Conservation (phyloP, 441 rosid species). For the Erysimum cheiri region DNA sequence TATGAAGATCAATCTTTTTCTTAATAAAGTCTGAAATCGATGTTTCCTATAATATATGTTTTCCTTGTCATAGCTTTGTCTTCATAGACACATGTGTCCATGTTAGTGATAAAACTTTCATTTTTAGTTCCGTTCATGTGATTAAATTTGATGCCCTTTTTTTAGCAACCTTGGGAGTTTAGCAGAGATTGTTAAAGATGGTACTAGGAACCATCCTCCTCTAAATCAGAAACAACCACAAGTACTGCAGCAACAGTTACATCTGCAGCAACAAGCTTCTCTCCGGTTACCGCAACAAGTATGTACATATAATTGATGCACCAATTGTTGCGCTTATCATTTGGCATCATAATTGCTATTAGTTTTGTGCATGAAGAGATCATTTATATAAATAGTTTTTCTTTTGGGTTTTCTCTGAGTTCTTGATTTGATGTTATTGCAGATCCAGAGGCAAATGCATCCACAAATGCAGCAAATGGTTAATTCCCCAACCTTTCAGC, state of each 20-base stretch:
- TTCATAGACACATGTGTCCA: neutral
- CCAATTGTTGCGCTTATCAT: slow-evolving; percentile 10
- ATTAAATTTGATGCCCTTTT: slow-evolving; percentile 13
- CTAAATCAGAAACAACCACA: slow-evolving; percentile 71
- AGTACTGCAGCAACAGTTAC: slow-evolving; percentile 70
- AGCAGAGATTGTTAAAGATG: slow-evolving; percentile 79
- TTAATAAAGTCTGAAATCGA: neutral
- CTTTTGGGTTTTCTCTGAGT: neutral
- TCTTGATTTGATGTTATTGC: slow-evolving; percentile 38
- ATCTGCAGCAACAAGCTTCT: slow-evolving; percentile 69
- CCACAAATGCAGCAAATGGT: slow-evolving; percentile 81
- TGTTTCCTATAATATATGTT: neutral
- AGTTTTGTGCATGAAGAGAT: neutral
- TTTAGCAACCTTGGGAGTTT: slow-evolving; percentile 67
- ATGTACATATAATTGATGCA: slow-evolving; percentile 35
- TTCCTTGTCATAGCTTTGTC: slow-evolving; percentile 5
- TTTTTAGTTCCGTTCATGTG: slow-evolving; percentile 15
- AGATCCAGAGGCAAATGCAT: slow-evolving; percentile 73
- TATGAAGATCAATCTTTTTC: slow-evolving; percentile 1
- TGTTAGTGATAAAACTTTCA: slow-evolving; percentile 22
- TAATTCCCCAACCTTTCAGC: slow-evolving; percentile 59
- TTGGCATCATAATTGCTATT: neutral
- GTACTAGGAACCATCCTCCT: slow-evolving; percentile 55
- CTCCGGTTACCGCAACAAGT: slow-evolving; percentile 78
- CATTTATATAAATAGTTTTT: neutral